phyloP scores from a whole-genome alignment of 129 eudicot species.

The Smallanthus sonchifolius region DNA sequence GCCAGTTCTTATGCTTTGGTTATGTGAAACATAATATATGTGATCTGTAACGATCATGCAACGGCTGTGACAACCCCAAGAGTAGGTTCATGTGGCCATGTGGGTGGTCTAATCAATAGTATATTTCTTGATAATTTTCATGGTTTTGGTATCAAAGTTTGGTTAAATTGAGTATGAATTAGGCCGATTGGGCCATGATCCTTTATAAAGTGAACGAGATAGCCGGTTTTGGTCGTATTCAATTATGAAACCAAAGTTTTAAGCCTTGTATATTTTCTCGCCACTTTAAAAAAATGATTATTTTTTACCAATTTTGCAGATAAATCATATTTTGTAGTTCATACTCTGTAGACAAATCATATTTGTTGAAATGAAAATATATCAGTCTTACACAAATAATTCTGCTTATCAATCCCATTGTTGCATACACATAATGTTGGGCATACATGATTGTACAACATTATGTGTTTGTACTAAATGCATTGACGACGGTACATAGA shows the following conservation, averaged over 20 bases:
- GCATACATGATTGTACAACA: neutral
- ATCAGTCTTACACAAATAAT: too few species aligned
- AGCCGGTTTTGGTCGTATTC: neutral
- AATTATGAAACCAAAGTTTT: neutral
- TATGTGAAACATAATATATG: neutral
- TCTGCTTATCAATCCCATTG: too few species aligned
- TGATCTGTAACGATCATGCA: neutral
- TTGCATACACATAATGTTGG: too few species aligned
- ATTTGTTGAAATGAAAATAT: too few species aligned
- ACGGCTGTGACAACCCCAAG: neutral
- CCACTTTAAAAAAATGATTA: neutral
- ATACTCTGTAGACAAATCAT: too few species aligned
- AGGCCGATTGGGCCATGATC: neutral
- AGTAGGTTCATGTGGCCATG: neutral
- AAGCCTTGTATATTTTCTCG: neutral
- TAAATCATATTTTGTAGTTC: too few species aligned
- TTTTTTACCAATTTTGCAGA: neutral
- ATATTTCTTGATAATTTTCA: neutral
- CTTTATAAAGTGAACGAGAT: neutral
- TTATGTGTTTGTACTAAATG: neutral
- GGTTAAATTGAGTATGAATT: neutral
- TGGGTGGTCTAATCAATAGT: neutral
- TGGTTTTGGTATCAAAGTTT: neutral
- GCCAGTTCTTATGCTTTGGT: neutral
- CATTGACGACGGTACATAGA: constrained; percentile 3